A percentile compares a stretch with the other conserved stretches of the same genome.
Evolutionary conservation across 306 rosid genomes (phyloP).

Genomic region (Prunus fruticosa): DNA sequence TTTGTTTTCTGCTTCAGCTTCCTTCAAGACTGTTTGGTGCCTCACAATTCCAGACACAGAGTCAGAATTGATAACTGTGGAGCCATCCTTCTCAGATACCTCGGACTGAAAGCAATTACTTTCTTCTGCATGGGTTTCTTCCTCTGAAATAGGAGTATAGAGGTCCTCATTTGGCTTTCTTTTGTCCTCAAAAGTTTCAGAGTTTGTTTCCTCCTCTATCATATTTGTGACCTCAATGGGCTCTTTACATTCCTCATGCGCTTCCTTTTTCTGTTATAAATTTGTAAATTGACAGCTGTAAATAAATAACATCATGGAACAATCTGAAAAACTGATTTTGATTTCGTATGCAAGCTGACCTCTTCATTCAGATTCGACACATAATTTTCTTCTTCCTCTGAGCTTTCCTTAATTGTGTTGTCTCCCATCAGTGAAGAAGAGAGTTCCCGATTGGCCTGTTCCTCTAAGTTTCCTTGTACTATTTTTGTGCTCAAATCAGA

Average conservation of each 20-base stretch:
- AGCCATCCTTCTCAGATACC: slow-evolving; percentile 1
- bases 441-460: slow-evolving; percentile 13
- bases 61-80: slow-evolving; percentile 7
- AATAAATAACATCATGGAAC: background rate
- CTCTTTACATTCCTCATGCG: slow-evolving; percentile 17
- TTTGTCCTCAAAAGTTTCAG: slow-evolving; percentile 12
- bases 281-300: background rate
- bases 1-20: slow-evolving; percentile 13
- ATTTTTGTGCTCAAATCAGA: slow-evolving; percentile 10
- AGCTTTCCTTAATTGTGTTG: background rate
- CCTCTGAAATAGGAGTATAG: slow-evolving; percentile 11
- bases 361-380: slow-evolving; percentile 14
- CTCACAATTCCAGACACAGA: background rate
- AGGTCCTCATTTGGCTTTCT: slow-evolving; percentile 13
- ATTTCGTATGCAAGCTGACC: slow-evolving; percentile 18
- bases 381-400: slow-evolving; percentile 13
- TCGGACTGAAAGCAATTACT: background rate
- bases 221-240: slow-evolving; percentile 16
- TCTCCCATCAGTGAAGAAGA: slow-evolving; percentile 11
- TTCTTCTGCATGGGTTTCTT: slow-evolving; percentile 13
- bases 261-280: slow-evolving; percentile 23
- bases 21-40: slow-evolving; percentile 11
- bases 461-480: slow-evolving; percentile 9
- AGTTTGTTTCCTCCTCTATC: slow-evolving; percentile 13
- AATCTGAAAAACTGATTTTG: background rate